Conservation (phyloP, 768 basidiomycete genomes). For the Dioszegia aurantiaca region DNA sequence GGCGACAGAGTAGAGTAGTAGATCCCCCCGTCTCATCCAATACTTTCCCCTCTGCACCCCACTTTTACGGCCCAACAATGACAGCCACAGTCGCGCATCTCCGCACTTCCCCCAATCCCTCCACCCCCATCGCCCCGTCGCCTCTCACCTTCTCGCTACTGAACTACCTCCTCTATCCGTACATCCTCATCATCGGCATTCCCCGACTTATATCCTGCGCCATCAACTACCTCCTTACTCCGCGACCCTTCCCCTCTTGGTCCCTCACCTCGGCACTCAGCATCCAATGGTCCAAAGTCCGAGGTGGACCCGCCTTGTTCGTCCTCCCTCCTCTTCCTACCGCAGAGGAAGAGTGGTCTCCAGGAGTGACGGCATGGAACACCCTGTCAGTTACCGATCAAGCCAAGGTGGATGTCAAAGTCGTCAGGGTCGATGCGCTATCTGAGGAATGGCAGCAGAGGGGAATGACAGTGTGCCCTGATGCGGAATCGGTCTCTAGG, state of each 20-base stretch:
- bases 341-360: neutral
- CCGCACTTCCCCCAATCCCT: neutral
- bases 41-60: too few relatives aligned
- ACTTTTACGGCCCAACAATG: neutral
- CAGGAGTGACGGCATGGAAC: neutral
- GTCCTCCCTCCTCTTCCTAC: slow-evolving; percentile 1
- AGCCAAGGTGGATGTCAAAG: slow-evolving; percentile 15
- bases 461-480: slow-evolving; percentile 26
- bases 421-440: slow-evolving; percentile 21
- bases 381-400: neutral
- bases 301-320: neutral
- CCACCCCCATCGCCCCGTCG: slow-evolving; percentile 1
- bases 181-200: slow-evolving; percentile 1
- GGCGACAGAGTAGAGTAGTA: too few relatives aligned
- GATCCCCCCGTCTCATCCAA: too few relatives aligned
- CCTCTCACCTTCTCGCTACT: neutral
- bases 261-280: neutral
- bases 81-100: neutral
- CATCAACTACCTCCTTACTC: neutral
- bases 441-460: slow-evolving; percentile 9
- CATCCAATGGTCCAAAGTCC: slow-evolving; percentile 2
- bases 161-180: slow-evolving; percentile 1
- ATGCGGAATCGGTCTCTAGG: slow-evolving; percentile 18
- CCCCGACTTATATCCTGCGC: neutral
- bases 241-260: neutral